Evolutionary conservation across 1,139 yeast genomes (phyloP), one percentile per base, ranked within the genome.

Genomic region (Zygotorulaspora mrakii): DNA sequence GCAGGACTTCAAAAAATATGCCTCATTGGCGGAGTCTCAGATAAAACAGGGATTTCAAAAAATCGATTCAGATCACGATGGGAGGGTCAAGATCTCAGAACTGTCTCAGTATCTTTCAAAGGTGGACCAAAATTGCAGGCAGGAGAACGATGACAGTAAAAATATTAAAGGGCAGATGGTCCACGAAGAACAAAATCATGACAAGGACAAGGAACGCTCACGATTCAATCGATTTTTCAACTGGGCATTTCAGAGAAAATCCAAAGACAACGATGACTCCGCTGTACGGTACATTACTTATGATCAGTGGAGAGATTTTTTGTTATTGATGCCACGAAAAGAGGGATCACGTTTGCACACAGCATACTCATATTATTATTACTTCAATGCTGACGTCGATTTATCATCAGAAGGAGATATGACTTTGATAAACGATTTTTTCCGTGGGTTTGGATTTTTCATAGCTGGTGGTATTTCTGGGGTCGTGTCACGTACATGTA

Each of bases 381-480:
- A 59, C 33, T 80, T 89, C 47, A 79, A 77, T 38, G 95, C 87
- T 54, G 94, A 86, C 49, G 74, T 78, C 35, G 96, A 87, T 57
- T 66, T 88, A 18, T 59, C 64, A 3, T 77, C 95, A 0, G 97
- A 91, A 57, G 96, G 96, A 58, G 97, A 89, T 65, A 88, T 88
- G 43, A 81, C 94, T 0, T 71, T 88, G 30, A 80, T 83, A 32
- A 81, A 78, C 57, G 95, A 86, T 49, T 75, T 85, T 39, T 67
- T 86, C 32, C 80, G 82, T 57, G 95, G 96, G 22, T 73, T 87
- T 49, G 96, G 96, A 1, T 91, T 79, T 59, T 91, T 91, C 57
- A 64, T 88, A 24, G 95, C 96, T 1, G 98, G 98, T 24, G 98
- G 98, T 0, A 65, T 89, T 22, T 85, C 96, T 0, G 98, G 98